A percentile compares a stretch with the other conserved stretches of the same genome.
Evolutionary conservation across 257 asterid species (phyloP).

Genomic region (Craterostigma plantagineum): DNA sequence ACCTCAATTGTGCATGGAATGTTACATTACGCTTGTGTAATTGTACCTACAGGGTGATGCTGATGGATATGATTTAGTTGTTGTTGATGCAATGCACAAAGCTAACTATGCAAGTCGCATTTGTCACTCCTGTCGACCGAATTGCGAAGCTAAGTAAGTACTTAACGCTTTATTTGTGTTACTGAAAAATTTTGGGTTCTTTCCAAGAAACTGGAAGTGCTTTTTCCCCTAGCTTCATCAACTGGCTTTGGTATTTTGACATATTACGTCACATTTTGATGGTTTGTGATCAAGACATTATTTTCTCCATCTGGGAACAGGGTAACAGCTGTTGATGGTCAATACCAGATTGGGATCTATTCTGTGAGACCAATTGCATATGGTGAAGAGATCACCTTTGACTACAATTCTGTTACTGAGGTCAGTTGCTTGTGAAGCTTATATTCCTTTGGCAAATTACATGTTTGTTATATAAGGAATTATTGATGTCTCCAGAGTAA

Average conservation of each 20-base stretch:
- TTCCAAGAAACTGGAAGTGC: too few relatives aligned
- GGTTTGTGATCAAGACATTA: neutral
- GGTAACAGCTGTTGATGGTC: constrained; percentile 99
- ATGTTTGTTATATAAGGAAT: constrained; percentile 6
- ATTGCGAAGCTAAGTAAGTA: constrained; percentile 96
- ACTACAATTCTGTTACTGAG: constrained; percentile 98
- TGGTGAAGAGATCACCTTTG: constrained; percentile 96
- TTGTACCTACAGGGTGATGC: constrained; percentile 79
- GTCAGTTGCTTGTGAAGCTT: constrained; percentile 26
- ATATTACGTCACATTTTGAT: neutral
- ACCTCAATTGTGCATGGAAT: too few relatives aligned
- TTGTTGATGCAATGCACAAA: constrained; percentile 99
- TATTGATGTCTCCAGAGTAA: constrained; percentile 53
- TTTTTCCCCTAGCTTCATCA: neutral
- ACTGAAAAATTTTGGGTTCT: too few relatives aligned
- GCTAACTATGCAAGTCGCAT: constrained; percentile 98
- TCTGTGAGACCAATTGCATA: constrained; percentile 82
- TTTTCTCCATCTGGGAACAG: constrained; percentile 26
- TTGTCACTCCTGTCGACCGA: constrained; percentile 96
- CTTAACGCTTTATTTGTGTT: neutral
- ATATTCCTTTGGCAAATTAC: constrained; percentile 3
- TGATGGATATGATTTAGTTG: constrained; percentile 95
- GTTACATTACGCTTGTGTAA: constrained; percentile 12
- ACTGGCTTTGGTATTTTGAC: too few relatives aligned
- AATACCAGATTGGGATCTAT: constrained; percentile 94